Conservation (phyloP, 2,329 filamentous ascomycete species). For the Fusarium veterinarium region DNA sequence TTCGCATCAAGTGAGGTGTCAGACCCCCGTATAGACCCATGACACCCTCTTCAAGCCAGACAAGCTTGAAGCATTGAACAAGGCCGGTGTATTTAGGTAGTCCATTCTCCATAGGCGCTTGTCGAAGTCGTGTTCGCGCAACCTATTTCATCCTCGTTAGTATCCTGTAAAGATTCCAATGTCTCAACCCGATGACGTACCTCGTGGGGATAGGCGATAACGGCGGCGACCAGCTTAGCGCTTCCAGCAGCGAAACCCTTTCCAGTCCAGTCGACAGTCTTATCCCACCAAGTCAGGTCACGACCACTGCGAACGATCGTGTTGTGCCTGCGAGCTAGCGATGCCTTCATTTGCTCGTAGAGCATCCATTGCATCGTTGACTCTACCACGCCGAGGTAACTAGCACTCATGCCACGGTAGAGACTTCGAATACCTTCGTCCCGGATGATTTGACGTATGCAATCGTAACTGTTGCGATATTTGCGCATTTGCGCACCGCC, state of each 20-base stretch:
- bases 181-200: constrained; percentile 56
- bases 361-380: constrained; percentile 93
- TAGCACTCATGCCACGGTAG: constrained; percentile 91
- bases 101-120: constrained; percentile 79
- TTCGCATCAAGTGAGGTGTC: constrained; percentile 89
- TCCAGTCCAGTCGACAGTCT: constrained; percentile 80
- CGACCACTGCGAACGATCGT: constrained; percentile 68
- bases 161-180: neutral
- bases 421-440: constrained; percentile 84
- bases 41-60: constrained; percentile 90
- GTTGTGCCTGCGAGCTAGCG: constrained; percentile 73
- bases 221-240: constrained; percentile 86
- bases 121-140: constrained; percentile 84
- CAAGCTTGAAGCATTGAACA: constrained; percentile 86
- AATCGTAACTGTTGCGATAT: constrained; percentile 91
- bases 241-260: constrained; percentile 82
- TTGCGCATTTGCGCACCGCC: constrained; percentile 67
- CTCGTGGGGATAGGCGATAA: constrained; percentile 93
- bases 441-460: constrained; percentile 81
- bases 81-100: constrained; percentile 88
- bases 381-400: constrained; percentile 90
- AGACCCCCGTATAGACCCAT: constrained; percentile 88
- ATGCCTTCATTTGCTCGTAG: constrained; percentile 90
- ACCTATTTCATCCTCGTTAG: constrained; percentile 60
- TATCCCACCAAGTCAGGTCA: constrained; percentile 76